Conservation (phyloP, 176 grass and related monocot species). For the Carex scoparia region DNA sequence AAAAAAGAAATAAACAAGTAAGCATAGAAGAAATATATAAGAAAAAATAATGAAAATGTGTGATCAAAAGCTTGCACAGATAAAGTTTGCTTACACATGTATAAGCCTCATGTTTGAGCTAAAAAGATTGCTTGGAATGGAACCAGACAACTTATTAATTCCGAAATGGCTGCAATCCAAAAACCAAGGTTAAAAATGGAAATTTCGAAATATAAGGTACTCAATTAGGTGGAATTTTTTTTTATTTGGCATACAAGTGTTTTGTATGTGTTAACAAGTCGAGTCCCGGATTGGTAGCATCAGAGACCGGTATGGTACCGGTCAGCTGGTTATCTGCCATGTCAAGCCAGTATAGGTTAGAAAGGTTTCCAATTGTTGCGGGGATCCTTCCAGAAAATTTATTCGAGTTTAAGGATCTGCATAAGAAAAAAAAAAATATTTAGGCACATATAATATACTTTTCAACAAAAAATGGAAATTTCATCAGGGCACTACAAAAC, state of each 20-base stretch:
- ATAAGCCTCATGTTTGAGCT: conserved; percentile 55
- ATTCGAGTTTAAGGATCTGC: conserved; percentile 77
- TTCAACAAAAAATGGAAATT: not conserved
- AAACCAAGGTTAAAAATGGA: not conserved
- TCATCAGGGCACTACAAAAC: not conserved
- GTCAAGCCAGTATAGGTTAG: conserved; percentile 86
- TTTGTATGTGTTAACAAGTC: conserved; percentile 61
- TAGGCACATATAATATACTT: not conserved
- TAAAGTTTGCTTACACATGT: conserved; percentile 51
- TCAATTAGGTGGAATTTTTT: not conserved
- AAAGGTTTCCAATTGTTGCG: conserved; percentile 45
- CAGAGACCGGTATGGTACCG: conserved; percentile 59
- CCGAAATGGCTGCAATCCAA: conserved; percentile 68
- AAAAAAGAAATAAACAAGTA: not conserved
- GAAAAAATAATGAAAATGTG: not conserved
- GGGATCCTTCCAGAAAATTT: conserved; percentile 61
- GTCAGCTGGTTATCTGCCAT: conserved; percentile 61
- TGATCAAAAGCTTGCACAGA: not conserved
- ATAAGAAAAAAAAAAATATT: conserved; percentile 7
- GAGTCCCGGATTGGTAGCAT: conserved; percentile 54
- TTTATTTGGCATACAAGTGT: conserved; percentile 62
- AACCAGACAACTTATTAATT: conserved; percentile 58
- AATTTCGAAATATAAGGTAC: not conserved
- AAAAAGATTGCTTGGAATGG: conserved; percentile 65
- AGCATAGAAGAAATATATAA: not conserved